Evolutionary conservation across 495 filamentous ascomycete species (phyloP).

Genomic region (Hypoxylon subgilvum): DNA sequence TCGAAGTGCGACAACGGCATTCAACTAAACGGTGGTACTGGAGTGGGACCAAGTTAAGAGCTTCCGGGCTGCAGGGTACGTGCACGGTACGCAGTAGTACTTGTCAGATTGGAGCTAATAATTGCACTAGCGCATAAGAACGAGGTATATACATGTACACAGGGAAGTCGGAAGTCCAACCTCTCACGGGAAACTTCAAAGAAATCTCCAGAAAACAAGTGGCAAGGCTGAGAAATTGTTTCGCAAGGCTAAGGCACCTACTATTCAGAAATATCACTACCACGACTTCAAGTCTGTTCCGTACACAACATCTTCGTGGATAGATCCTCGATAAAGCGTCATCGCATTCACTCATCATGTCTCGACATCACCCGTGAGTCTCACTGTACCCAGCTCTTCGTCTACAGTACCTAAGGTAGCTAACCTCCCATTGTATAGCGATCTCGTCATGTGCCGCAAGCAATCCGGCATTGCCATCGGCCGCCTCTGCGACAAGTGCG

Average conservation of each 20-base stretch:
- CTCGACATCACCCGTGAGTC: constrained; percentile 79
- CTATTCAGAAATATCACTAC: constrained; percentile 6
- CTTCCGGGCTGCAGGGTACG: too few species aligned
- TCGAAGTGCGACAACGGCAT: too few species aligned
- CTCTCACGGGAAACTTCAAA: constrained; percentile 18
- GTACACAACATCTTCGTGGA: too few species aligned
- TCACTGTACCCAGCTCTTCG: background rate
- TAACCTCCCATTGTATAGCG: constrained; percentile 60
- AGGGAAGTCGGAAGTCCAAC: constrained; percentile 24
- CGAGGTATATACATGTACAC: too few species aligned
- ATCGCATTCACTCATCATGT: constrained; percentile 56
- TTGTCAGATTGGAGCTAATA: too few species aligned
- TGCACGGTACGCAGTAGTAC: too few species aligned
- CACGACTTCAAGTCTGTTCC: background rate
- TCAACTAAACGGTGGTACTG: too few species aligned
- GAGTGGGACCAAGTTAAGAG: too few species aligned
- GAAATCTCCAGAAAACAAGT: constrained; percentile 29
- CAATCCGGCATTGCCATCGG: constrained; percentile 98
- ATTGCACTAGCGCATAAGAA: too few species aligned
- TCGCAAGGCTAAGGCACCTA: constrained; percentile 24
- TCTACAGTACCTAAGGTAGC: constrained; percentile 41
- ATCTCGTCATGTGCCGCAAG: constrained; percentile 99
- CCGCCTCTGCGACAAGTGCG: constrained; percentile 99
- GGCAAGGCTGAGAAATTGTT: constrained; percentile 49
- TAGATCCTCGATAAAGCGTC: too few species aligned